Evolutionary conservation across 2,329 filamentous ascomycete genomes (phyloP).

Genomic region (Chaetoscypha palmicola): DNA sequence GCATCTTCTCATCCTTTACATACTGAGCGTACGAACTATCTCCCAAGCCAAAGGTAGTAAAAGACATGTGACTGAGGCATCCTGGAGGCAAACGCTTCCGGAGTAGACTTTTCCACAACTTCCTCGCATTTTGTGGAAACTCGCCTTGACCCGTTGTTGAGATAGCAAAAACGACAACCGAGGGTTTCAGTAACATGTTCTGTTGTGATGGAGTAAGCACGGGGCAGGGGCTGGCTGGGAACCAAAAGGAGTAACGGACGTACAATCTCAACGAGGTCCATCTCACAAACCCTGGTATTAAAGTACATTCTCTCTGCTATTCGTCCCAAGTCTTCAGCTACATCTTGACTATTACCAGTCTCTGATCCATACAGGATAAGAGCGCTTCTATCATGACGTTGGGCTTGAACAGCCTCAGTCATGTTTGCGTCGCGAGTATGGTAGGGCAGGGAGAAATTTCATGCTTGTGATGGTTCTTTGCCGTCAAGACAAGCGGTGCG

Average conservation of each 20-base stretch:
- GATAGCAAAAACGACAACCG: constrained; percentile 68
- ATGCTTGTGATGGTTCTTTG: neutral
- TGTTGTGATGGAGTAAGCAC: constrained; percentile 27
- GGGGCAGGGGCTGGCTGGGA: constrained; percentile 18
- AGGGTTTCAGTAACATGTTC: constrained; percentile 44
- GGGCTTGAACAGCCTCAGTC: constrained; percentile 15
- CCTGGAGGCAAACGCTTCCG: constrained; percentile 67
- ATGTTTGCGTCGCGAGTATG: constrained; percentile 10
- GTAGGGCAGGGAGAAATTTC: neutral
- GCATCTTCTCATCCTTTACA: constrained; percentile 24
- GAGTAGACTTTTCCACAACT: constrained; percentile 80
- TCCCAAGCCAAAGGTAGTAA: constrained; percentile 84
- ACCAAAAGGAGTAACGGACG: constrained; percentile 31
- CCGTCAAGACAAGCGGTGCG: neutral
- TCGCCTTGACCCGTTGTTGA: constrained; percentile 96
- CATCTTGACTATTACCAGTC: constrained; percentile 88
- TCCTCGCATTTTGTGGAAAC: constrained; percentile 72
- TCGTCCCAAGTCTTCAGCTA: constrained; percentile 75
- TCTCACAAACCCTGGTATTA: constrained; percentile 63
- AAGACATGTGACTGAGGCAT: constrained; percentile 62
- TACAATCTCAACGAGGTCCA: constrained; percentile 72
- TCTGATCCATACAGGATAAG: constrained; percentile 90
- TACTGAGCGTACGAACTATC: constrained; percentile 93
- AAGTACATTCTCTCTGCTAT: constrained; percentile 74
- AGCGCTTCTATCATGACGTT: constrained; percentile 38